Conservation (phyloP, 805 yeast species). For the Pichia nanzhaoensis region DNA sequence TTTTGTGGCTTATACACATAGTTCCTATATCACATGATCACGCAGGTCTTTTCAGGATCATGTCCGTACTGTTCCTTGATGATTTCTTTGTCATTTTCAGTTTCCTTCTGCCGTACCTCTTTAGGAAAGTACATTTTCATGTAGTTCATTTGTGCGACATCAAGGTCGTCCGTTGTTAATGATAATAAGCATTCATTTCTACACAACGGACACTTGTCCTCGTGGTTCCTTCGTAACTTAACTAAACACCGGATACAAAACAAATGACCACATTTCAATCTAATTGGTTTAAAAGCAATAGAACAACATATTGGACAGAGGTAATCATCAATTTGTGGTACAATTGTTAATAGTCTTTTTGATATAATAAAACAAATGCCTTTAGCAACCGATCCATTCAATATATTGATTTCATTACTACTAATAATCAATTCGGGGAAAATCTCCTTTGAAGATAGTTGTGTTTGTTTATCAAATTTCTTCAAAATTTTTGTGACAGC, state of each 20-base stretch:
- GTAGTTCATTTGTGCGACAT: constrained; percentile 42
- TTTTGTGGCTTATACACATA: neutral
- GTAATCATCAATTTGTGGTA: constrained; percentile 74
- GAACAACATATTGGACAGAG: constrained; percentile 67
- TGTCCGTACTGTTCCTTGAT: constrained; percentile 36
- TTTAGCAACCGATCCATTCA: constrained; percentile 39
- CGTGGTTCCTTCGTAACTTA: constrained; percentile 52
- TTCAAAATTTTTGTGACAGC: constrained; percentile 66
- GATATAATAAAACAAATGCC: constrained; percentile 52
- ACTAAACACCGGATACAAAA: constrained; percentile 71
- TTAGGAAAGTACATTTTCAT: constrained; percentile 58
- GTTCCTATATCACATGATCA: constrained; percentile 17
- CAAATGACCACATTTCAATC: constrained; percentile 56
- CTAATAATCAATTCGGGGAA: constrained; percentile 34
- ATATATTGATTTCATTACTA: constrained; percentile 17
- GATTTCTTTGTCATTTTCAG: constrained; percentile 44
- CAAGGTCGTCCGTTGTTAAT: constrained; percentile 59
- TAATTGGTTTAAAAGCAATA: constrained; percentile 66
- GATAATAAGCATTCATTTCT: constrained; percentile 44
- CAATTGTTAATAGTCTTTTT: constrained; percentile 43
- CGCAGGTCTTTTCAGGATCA: constrained; percentile 19
- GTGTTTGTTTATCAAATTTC: constrained; percentile 70
- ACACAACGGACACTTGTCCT: constrained; percentile 65
- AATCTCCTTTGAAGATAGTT: constrained; percentile 39
- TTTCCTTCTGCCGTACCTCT: constrained; percentile 57